Evolutionary conservation across 2,329 filamentous ascomycete species (phyloP).

Genomic region (Cadophora gregata): DNA sequence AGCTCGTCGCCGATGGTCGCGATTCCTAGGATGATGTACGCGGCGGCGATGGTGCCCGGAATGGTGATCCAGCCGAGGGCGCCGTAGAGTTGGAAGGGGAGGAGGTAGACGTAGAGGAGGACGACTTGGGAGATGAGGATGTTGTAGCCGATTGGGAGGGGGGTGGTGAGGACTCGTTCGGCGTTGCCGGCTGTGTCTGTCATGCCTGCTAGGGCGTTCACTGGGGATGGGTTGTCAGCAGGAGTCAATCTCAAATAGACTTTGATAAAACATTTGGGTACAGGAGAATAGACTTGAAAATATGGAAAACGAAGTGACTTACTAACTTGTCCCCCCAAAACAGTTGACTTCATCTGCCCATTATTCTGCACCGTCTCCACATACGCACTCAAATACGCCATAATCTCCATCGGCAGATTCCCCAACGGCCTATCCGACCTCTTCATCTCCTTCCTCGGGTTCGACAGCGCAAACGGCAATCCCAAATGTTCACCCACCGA

Average conservation of each 20-base stretch:
- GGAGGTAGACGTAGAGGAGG: conserved; percentile 79
- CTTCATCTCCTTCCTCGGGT: conserved; percentile 81
- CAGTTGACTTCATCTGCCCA: conserved; percentile 44
- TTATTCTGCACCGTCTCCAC: conserved; percentile 41
- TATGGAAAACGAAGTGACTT: conserved; percentile 40
- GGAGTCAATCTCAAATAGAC: not conserved
- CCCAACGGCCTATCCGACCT: conserved; percentile 73
- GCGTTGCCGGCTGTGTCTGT: conserved; percentile 76
- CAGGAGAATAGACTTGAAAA: conserved; percentile 3
- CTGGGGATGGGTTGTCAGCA: conserved; percentile 23
- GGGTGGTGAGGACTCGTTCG: conserved; percentile 82
- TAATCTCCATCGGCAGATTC: conserved; percentile 81
- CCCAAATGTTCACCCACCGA: conserved; percentile 74
- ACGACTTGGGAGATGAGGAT: conserved; percentile 88
- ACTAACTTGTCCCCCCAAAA: conserved; percentile 39
- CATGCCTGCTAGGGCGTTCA: conserved; percentile 58
- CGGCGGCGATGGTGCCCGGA: conserved; percentile 72
- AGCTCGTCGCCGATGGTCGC: conserved; percentile 79
- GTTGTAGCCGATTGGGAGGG: conserved; percentile 80
- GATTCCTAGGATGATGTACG: conserved; percentile 84
- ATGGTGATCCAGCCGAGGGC: conserved; percentile 76
- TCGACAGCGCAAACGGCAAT: conserved; percentile 76
- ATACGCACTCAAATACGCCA: conserved; percentile 67
- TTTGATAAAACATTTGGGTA: not conserved
- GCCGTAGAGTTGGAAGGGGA: conserved; percentile 79